Evolutionary conservation across 768 basidiomycete species (phyloP).

Genomic region (Psilocybe cubensis): DNA sequence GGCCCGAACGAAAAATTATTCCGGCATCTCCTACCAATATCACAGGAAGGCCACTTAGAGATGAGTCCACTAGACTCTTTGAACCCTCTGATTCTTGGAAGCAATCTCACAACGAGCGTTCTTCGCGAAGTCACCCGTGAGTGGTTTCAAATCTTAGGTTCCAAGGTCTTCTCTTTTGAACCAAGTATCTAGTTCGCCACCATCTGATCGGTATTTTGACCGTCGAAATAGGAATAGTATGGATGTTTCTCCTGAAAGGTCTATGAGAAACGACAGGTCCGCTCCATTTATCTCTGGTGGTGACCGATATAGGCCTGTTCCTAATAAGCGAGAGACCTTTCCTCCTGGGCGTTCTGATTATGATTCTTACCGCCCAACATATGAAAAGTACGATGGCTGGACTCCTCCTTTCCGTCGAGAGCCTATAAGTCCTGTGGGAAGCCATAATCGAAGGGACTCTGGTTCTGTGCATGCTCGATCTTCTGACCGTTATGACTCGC

Average conservation of each 20-base stretch:
- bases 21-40: conserved; percentile 39
- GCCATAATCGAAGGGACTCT: conserved; percentile 28
- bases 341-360: conserved; percentile 32
- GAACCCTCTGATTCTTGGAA: conserved; percentile 79
- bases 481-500: conserved; percentile 29
- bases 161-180: conserved; percentile 1
- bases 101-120: conserved; percentile 53
- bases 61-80: conserved; percentile 55
- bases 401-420: conserved; percentile 30
- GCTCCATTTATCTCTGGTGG: conserved; percentile 27
- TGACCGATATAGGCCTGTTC: conserved; percentile 57
- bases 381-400: conserved; percentile 38
- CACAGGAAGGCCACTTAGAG: conserved; percentile 33
- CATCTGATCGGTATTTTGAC: conserved; percentile 36
- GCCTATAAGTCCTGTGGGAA: conserved; percentile 25
- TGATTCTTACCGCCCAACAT: conserved; percentile 56
- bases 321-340: conserved; percentile 42
- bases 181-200: conserved; percentile 18
- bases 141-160: conserved; percentile 26
- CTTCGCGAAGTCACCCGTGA: conserved; percentile 43
- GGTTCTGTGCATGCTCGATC: conserved; percentile 25
- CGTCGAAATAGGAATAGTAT: conserved; percentile 35
- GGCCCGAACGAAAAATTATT: conserved; percentile 47
- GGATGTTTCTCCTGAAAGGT: conserved; percentile 41
- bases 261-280: conserved; percentile 34